Evolutionary conservation across 2,329 filamentous ascomycete genomes (phyloP), one percentile per base, ranked within the genome.

Genomic region (Grosmannia penicillata): DNA sequence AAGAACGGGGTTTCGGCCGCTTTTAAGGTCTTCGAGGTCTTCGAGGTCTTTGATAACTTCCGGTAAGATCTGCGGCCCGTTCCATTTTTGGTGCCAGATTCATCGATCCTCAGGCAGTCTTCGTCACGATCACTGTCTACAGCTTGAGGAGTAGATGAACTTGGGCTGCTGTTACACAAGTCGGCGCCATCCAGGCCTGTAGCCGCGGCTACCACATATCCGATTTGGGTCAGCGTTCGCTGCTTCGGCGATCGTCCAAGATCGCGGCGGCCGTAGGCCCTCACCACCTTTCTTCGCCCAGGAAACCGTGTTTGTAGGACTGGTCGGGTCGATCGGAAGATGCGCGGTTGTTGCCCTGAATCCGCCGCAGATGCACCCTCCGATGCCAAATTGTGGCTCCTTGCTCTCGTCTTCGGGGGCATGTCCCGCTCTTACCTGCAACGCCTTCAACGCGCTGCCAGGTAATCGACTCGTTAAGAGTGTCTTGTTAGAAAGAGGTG

Each of bases 171-270:
- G 19, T 43, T 27, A 13, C 33, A 32, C 5, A 26, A 14, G 13
- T 39, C 43, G 32, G 37, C 19, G 13, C 48, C 44, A 5, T 41
- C 32, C 11, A 38, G 17, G 6, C 36, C 41, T 14, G 37, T 35
- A 30, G 24, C 27, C 4, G 38, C 30, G 4, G 34, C 29, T 4
- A 41, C n/a, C 17, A 48, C 33, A 29, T 54, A 55, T 15, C 48
- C 51, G 10, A 57, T 50, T 42, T 59, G 54, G 3, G 55, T 58
- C 48, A 59, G 33, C 0, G 56, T 59, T 32, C 50, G 52, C 43
- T 59, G 56, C 24, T 45, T 47, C 18, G 51, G 40, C 5, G 44
- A 36, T 14, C 36, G 42, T 10, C 15, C 17, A 3, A 10, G 7
- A 1, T 11, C 5, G 3, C 44, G 43, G 3, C 47, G 44, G 17